These are phyloP conservation scores for Periconia digitata DNA, from an alignment of 2,329 filamentous ascomycete species.

Conservation along the genomic window DNA sequence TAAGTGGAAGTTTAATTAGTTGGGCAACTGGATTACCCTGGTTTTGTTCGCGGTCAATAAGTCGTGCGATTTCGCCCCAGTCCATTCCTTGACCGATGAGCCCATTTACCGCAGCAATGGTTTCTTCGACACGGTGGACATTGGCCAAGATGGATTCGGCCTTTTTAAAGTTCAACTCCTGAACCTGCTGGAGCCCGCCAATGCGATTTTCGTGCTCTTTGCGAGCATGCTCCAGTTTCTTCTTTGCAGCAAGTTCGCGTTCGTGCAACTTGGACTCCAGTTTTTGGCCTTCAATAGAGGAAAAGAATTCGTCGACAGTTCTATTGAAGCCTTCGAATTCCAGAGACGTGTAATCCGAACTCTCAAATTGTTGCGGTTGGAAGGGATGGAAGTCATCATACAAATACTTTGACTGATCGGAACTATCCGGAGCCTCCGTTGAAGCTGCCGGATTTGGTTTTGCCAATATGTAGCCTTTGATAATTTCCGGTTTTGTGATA, in stretches of 20 bases:
- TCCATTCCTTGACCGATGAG: conserved; percentile 95
- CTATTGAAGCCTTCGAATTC: conserved; percentile 86
- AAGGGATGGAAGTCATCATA: conserved; percentile 98
- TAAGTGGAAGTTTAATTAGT: conserved; percentile 83
- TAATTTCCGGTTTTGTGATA: conserved; percentile 65
- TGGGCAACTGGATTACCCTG: conserved; percentile 81
- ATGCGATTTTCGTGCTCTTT: conserved; percentile 83
- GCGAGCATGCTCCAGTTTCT: conserved; percentile 81
- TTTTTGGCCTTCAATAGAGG: conserved; percentile 91
- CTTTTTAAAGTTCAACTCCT: conserved; percentile 82
- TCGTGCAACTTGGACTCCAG: conserved; percentile 82
- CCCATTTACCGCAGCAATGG: conserved; percentile 87
- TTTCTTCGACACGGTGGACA: conserved; percentile 86
- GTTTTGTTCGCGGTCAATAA: conserved; percentile 85
- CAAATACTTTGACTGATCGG: conserved; percentile 56
- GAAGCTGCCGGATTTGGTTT: conserved; percentile 51
- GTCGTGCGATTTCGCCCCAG: conserved; percentile 85
- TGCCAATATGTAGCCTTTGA: conserved; percentile 87
- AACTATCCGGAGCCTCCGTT: conserved; percentile 44
- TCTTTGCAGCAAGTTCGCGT: conserved; percentile 76
- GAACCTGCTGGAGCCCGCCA: conserved; percentile 77
- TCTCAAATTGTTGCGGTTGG: conserved; percentile 75
- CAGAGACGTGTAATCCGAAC: conserved; percentile 67
- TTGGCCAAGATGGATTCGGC: conserved; percentile 91
- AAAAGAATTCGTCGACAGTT: conserved; percentile 96